Conservation (phyloP, 495 filamentous ascomycete genomes). For the Aspergillus panamensis region DNA sequence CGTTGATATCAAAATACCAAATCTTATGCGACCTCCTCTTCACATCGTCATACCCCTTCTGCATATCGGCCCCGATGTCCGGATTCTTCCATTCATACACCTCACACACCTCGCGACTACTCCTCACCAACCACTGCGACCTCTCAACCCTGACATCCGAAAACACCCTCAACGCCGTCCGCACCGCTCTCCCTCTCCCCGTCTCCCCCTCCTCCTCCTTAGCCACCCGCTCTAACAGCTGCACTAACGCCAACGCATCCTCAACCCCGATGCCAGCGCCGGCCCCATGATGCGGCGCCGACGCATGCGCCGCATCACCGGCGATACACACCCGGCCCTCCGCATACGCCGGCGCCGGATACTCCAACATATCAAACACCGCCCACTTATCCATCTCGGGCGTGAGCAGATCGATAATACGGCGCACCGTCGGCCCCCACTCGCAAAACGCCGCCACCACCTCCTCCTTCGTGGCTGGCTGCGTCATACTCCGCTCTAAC, state of each 20-base stretch:
- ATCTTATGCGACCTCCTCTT: constrained; percentile 27
- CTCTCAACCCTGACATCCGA: constrained; percentile 22
- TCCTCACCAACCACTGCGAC: constrained; percentile 31
- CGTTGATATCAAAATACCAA: constrained; percentile 34
- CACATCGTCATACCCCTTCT: constrained; percentile 25
- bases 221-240: constrained; percentile 25
- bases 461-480: constrained; percentile 26
- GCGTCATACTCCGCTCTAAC: constrained; percentile 19
- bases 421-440: constrained; percentile 39
- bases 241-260: constrained; percentile 9
- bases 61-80: constrained; percentile 17
- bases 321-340: constrained; percentile 43
- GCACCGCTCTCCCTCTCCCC: constrained; percentile 12
- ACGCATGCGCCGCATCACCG: constrained; percentile 48
- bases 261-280: no score
- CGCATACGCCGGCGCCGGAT: constrained; percentile 40
- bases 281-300: constrained; percentile 36
- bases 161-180: constrained; percentile 20
- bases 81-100: constrained; percentile 27
- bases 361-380: constrained; percentile 49
- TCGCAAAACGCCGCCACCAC: constrained; percentile 27
- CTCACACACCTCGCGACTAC: constrained; percentile 28
- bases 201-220: not conserved
- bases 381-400: constrained; percentile 51
- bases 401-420: constrained; percentile 41